Evolutionary conservation across 2,329 filamentous ascomycete genomes (phyloP).

Genomic region (Colletotrichum spaethianum): DNA sequence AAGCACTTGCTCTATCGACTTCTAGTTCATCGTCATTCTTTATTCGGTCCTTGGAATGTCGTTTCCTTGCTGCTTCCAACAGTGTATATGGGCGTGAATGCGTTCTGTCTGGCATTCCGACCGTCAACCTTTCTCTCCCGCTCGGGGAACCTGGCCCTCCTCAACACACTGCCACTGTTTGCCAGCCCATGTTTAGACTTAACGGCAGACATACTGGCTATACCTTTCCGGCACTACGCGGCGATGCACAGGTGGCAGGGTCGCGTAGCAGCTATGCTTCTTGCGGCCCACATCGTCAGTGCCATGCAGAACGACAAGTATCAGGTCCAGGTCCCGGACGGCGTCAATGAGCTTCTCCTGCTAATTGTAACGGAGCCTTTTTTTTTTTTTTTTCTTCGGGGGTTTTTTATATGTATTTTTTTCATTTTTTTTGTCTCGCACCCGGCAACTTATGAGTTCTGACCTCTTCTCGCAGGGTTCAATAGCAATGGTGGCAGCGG

Average conservation of each 20-base stretch:
- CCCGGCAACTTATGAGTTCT: not conserved
- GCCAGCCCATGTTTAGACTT: not conserved
- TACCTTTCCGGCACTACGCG: not conserved
- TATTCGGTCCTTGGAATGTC: not conserved
- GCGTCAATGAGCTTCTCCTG: not conserved
- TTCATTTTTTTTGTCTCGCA: no score
- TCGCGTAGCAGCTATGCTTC: not conserved
- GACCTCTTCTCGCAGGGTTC: not conserved
- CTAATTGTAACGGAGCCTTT: not conserved
- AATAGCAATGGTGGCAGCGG: not conserved
- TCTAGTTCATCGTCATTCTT: not conserved
- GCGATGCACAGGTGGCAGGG: not conserved
- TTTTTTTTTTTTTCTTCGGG: not conserved
- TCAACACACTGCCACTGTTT: slow-evolving; percentile 3
- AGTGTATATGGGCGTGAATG: not conserved
- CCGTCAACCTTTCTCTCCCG: not conserved
- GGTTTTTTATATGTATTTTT: no score
- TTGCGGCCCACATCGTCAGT: not conserved
- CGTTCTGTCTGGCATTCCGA: not conserved
- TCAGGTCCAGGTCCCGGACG: not conserved
- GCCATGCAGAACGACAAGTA: not conserved
- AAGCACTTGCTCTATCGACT: not conserved
- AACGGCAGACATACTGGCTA: not conserved
- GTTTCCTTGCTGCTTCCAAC: not conserved
- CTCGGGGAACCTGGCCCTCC: not conserved